phyloP scores from a whole-genome alignment of 192 early-diverging fungal genomes.

The Coemansia sp. region DNA sequence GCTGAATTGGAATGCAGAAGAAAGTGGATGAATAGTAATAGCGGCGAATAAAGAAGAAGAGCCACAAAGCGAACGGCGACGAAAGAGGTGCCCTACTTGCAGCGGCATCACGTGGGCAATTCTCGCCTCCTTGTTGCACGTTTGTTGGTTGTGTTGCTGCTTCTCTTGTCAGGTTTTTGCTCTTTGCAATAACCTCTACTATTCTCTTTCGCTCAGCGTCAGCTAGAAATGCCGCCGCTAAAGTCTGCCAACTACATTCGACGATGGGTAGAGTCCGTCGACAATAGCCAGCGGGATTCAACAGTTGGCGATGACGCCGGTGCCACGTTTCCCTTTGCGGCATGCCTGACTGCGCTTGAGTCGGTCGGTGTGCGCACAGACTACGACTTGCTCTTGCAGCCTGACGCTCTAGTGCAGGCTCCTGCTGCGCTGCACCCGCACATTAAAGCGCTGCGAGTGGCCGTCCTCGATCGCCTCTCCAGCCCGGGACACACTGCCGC shows the following conservation, averaged over 20 bases:
- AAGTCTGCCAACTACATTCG: constrained; percentile 32
- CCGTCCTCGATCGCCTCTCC: constrained; percentile 39
- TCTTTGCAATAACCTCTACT: no score
- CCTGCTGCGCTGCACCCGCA: constrained; percentile 26
- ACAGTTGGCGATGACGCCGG: not conserved
- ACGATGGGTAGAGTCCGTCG: not conserved
- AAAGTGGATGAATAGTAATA: no score
- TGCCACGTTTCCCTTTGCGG: constrained; percentile 7
- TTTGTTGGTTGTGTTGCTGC: no score
- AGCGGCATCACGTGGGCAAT: no score
- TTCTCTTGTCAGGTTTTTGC: no score
- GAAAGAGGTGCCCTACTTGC: no score
- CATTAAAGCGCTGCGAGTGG: constrained; percentile 35
- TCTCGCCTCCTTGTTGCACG: no score
- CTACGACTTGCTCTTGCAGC: constrained; percentile 44
- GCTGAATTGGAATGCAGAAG: not conserved
- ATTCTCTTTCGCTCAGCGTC: no score
- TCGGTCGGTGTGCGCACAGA: constrained; percentile 37
- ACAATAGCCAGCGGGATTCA: not conserved
- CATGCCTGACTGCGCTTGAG: constrained; percentile 33
- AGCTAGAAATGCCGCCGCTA: constrained; percentile 34
- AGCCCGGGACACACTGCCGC: constrained; percentile 25
- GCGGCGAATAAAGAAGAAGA: no score
- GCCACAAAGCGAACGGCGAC: not conserved
- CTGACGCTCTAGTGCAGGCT: constrained; percentile 29